Evolutionary conservation across 129 eudicot species (phyloP), one percentile per base, ranked within the genome.

Genomic region (Flaveria linearis): DNA sequence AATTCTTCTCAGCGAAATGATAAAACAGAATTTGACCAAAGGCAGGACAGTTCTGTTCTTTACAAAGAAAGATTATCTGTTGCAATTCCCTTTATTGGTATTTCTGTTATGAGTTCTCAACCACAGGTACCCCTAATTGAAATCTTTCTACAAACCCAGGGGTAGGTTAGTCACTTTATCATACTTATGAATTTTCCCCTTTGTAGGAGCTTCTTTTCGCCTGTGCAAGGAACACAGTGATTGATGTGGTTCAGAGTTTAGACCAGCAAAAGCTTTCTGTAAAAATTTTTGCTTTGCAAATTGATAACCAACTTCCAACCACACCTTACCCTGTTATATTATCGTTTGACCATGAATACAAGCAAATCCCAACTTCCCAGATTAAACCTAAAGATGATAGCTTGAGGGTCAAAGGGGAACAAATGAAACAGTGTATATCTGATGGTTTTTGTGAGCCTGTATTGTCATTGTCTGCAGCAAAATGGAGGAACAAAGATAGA

Each of bases 251-350:
- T 45, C 96, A 92, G 83, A 91, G 88, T 86, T 50, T 95, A 74
- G 96, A 95, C 76, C 96, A 89, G 60, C 97, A 95, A 56, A 85
- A 72, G 68, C 78, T 91, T 68, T 87, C 80, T 17, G 61, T 95
- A 57, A 85, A 89, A 71, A 78, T 91, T n/a, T 85, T 76, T 18
- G 86, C 88, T 62, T 78, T 95, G 85, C 97, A 91, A 86, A 86
- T 95, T 71, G 99, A 95, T 82, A 95, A 95, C 82, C 97, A 91
- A 84, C 82, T 89, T 50, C 90, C 73, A 51, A 77, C 82, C 76
- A 89, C 97, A 39, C 96, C 92, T 18, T 95, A 95, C 76, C 99
- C 99, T 50, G 97, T 95, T 61, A 84, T 91, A 81, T 79, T 95
- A 69, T 91, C 94, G n/a, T 95, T 95, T 68, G 87, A 94, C 74